These are phyloP conservation scores for Penicillium crustosum DNA, from an alignment of 2,329 filamentous ascomycete genomes.

Conservation along the genomic window DNA sequence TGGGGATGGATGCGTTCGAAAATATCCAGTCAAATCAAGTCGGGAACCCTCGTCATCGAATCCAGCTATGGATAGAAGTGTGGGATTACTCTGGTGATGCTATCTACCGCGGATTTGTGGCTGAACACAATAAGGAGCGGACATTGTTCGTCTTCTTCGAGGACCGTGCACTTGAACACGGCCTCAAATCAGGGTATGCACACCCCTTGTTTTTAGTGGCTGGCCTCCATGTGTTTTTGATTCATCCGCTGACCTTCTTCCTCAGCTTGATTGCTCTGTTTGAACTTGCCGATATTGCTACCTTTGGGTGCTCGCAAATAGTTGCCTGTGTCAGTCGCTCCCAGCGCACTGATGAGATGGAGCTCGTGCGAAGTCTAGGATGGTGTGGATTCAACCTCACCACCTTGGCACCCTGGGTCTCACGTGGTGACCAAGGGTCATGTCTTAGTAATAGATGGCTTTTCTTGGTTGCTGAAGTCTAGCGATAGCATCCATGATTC, in stretches of 20 bases:
- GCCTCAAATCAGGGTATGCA: conserved; percentile 83
- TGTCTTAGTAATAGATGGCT: conserved; percentile 77
- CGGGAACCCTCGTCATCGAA: conserved; percentile 22
- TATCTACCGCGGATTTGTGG: conserved; percentile 83
- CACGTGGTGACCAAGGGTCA: conserved; percentile 53
- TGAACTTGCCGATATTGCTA: conserved; percentile 74
- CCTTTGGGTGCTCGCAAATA: conserved; percentile 71
- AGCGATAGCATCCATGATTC: conserved; percentile 22
- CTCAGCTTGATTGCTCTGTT: conserved; percentile 81
- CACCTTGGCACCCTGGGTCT: conserved; percentile 72
- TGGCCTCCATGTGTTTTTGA: neutral
- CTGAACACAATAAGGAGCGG: conserved; percentile 67
- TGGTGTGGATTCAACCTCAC: conserved; percentile 90
- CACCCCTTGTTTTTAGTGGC: neutral
- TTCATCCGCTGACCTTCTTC: neutral
- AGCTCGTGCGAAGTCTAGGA: conserved; percentile 74
- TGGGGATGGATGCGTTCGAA: conserved; percentile 73
- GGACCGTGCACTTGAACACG: conserved; percentile 66
- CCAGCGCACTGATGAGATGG: conserved; percentile 61
- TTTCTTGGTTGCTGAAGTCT: conserved; percentile 86
- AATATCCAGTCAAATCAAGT: conserved; percentile 32
- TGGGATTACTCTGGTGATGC: conserved; percentile 79
- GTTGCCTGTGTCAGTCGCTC: conserved; percentile 78
- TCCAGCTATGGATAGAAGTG: conserved; percentile 41
- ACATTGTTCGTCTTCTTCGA: conserved; percentile 89